Base-by-base conservation (phyloP, 768 basidiomycete genomes). In the Podaxis carcinomalis region DNA sequence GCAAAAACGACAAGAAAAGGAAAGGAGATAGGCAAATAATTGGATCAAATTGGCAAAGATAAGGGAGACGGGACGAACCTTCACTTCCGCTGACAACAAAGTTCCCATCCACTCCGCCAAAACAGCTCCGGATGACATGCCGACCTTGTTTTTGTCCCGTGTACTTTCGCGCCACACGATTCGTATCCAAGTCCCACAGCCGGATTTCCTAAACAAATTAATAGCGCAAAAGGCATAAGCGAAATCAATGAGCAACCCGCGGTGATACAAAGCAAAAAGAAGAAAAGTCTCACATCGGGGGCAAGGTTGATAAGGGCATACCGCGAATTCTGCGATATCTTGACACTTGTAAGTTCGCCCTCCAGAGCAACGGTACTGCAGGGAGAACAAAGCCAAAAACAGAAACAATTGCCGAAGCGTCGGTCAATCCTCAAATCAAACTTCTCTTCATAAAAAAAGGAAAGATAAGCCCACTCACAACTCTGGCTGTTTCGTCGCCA, bases 51-150 rank as follows among this genome's bases (percentile, higher is more conserved):
- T 27, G 23, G 4, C 0, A 23, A 27, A 49, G 47, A 23, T 49
- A 13, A 23, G 25, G 11, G 7, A 49, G 2, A 27, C 32, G 5
- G 10, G 11, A 73, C 83, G 56, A 65, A 93, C 96, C 96, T 86
- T 98, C 96, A 69, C 94, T 96, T 21, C 96, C 97, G 68, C 92
- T 94, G 63, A 93, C 83, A 55, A 99, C 83, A 70, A 95, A 95
- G 69, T 90, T 92, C 56, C 88, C 89, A 68, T 91, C 87, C 56
- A 88, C 77, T 28, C 96, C 95, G 28, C 95, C 97, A 73, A 98
- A 98, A 69, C 93, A 95, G 72, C 92, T 93, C 61, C 93, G 85
- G 62, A 98, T 91, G 64, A 97, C 86, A 72, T 93, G 91, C 28
- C 83, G 80, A 1, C 86, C 85, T 72, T 96, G 93, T 32, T 81